Percentiles rank a stretch among this genome's conserved stretches.
phyloP scores from a whole-genome alignment of 2,329 filamentous ascomycete species.

The Penicillium palitans region DNA sequence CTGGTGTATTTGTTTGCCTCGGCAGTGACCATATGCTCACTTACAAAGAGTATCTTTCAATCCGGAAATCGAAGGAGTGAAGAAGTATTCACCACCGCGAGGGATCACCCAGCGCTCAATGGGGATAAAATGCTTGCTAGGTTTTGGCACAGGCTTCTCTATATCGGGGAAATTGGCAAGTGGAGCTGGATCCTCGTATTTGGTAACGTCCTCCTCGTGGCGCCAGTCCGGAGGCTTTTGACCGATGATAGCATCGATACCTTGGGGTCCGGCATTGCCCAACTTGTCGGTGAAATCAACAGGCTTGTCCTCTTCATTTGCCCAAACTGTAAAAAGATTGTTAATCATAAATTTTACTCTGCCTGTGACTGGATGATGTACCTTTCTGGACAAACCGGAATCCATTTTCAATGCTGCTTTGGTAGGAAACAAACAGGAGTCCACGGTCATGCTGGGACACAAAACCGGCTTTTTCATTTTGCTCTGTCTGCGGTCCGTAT shows the following conservation, averaged over 20 bases:
- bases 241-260: neutral
- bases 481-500: neutral
- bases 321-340: too few relatives aligned
- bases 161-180: neutral
- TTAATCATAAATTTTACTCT: too few relatives aligned
- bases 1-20: too few relatives aligned
- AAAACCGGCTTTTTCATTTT: neutral
- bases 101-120: neutral
- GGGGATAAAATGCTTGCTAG: neutral
- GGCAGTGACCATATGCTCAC: too few relatives aligned
- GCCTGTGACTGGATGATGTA: too few relatives aligned
- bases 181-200: neutral
- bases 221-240: neutral
- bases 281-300: neutral
- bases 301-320: neutral
- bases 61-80: neutral
- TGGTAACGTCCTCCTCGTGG: neutral
- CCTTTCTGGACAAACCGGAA: neutral
- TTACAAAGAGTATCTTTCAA: neutral
- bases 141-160: neutral
- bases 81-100: slow-evolving; percentile 2
- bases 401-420: neutral
- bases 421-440: neutral
- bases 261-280: neutral
- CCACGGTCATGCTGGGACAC: neutral